phyloP scores from a whole-genome alignment of 2,329 filamentous ascomycete genomes.

The Colletotrichum spinosum region DNA sequence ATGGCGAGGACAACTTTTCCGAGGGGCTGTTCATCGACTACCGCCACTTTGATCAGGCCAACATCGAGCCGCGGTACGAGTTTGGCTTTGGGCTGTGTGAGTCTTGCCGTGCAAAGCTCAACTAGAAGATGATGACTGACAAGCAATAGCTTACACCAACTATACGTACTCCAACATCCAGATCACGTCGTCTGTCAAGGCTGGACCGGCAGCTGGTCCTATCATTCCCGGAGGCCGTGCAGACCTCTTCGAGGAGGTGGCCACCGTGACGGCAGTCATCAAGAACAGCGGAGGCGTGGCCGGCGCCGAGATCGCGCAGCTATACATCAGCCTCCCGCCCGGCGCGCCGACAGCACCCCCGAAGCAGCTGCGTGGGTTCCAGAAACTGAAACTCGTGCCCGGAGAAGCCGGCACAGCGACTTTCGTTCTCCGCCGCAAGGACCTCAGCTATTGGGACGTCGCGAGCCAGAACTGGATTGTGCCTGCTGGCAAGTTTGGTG shows the following conservation, averaged over 20 bases:
- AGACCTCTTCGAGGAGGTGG: slow-evolving; percentile 59
- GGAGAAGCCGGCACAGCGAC: slow-evolving; percentile 61
- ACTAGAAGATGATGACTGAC: slow-evolving; percentile 1
- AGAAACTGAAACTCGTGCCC: slow-evolving; percentile 66
- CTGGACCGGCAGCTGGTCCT: slow-evolving; percentile 53
- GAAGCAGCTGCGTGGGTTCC: slow-evolving; percentile 74
- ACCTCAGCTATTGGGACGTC: slow-evolving; percentile 76
- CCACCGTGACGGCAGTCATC: slow-evolving; percentile 67
- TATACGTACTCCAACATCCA: slow-evolving; percentile 69
- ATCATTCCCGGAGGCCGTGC: slow-evolving; percentile 56
- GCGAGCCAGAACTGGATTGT: slow-evolving; percentile 70
- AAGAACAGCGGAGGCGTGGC: slow-evolving; percentile 72
- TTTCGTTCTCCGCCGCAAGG: slow-evolving; percentile 68
- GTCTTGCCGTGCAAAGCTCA: slow-evolving; percentile 25
- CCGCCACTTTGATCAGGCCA: slow-evolving; percentile 68
- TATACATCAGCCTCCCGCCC: slow-evolving; percentile 61
- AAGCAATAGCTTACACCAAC: slow-evolving; percentile 70
- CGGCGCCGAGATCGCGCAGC: slow-evolving; percentile 76
- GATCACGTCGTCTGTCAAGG: slow-evolving; percentile 49
- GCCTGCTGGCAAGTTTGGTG: slow-evolving; percentile 55
- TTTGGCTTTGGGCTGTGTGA: slow-evolving; percentile 72
- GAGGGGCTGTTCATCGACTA: slow-evolving; percentile 75
- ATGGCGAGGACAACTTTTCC: slow-evolving; percentile 62
- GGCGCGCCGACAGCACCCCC: slow-evolving; percentile 57
- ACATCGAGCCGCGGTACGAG: slow-evolving; percentile 69